Base-by-base conservation (phyloP, 2,329 filamentous ascomycete species). In the Ophiostoma sp. region DNA sequence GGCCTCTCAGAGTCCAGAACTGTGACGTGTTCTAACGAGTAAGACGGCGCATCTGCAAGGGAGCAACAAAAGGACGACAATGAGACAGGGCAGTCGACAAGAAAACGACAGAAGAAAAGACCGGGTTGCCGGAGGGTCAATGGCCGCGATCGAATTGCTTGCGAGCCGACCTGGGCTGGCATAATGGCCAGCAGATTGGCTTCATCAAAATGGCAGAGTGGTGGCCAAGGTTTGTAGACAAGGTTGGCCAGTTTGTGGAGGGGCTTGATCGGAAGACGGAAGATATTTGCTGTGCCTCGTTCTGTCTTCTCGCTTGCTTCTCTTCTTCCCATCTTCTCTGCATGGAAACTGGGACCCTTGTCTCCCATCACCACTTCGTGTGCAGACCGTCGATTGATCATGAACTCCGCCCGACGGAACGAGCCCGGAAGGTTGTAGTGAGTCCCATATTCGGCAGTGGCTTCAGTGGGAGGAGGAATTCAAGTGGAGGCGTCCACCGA, bases 151-250 rank as follows among this genome's bases (percentile, higher is more conserved):
- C 11, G 33, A 12, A 42, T 52, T 52, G 15, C 17, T 22, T 50
- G 17, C 15, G n/a, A n/a, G n/a, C 19, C 48, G 6, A 3, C 4
- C 31, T 52, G 42, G 48, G 28, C 31, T 55, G 52, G 68, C 50
- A 59, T 70, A 57, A 70, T 36, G 48, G 33, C 50, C 33, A 17
- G n/a, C 33, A 70, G 50, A 59, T 45, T 70, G 68, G 48, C 68
- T 59, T 70, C 48, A 28, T 55, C 31, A 39, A 69, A 52, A 48
- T 33, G 63, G 36, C 63, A 48, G 31, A 48, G 28, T 68, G 63
- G 12, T 28, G 61, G n/a, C 8, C 19, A 63, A 9, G 31, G 15
- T 42, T 42, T 12, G 6, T 42, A 42, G 39, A 42, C 39, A 42
- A 42, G 39, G 6, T 12, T 42, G 39, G 48, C 48, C 8, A 22